Conservation (phyloP, 2,329 filamentous ascomycete species). For the Byssothecium circinans region DNA sequence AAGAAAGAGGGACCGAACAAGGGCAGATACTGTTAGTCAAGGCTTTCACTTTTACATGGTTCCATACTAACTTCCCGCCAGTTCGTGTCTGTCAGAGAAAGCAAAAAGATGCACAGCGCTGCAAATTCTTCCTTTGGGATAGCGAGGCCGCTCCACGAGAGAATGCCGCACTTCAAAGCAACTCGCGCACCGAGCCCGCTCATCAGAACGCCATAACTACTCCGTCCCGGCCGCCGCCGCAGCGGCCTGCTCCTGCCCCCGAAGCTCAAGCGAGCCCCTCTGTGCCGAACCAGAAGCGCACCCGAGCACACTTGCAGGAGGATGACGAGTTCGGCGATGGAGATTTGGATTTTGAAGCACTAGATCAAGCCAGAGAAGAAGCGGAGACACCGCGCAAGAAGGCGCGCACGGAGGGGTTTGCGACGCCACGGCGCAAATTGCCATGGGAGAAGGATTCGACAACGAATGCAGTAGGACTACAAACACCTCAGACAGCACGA, state of each 20-base stretch:
- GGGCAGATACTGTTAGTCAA: constrained; percentile 52
- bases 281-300: constrained; percentile 33
- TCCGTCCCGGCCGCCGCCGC: constrained; percentile 17
- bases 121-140: constrained; percentile 62
- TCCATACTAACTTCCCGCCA: constrained; percentile 18
- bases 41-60: neutral
- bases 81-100: constrained; percentile 61
- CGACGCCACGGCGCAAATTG: constrained; percentile 43
- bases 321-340: constrained; percentile 38
- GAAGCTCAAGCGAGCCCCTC: constrained; percentile 10
- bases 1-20: constrained; percentile 60
- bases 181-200: constrained; percentile 51
- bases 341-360: constrained; percentile 34
- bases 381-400: constrained; percentile 47
- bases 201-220: constrained; percentile 10
- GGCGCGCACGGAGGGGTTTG: constrained; percentile 40
- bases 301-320: constrained; percentile 23
- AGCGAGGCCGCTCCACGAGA: constrained; percentile 56
- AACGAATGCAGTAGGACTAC: constrained; percentile 18
- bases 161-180: constrained; percentile 50
- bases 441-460: constrained; percentile 40
- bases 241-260: constrained; percentile 19
- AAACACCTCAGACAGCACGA: constrained; percentile 31
- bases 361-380: constrained; percentile 28
- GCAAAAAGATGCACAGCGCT: constrained; percentile 46